These are phyloP conservation scores for Aquanectria penicillioides DNA, from an alignment of 2,329 filamentous ascomycete genomes.

Conservation along the genomic window DNA sequence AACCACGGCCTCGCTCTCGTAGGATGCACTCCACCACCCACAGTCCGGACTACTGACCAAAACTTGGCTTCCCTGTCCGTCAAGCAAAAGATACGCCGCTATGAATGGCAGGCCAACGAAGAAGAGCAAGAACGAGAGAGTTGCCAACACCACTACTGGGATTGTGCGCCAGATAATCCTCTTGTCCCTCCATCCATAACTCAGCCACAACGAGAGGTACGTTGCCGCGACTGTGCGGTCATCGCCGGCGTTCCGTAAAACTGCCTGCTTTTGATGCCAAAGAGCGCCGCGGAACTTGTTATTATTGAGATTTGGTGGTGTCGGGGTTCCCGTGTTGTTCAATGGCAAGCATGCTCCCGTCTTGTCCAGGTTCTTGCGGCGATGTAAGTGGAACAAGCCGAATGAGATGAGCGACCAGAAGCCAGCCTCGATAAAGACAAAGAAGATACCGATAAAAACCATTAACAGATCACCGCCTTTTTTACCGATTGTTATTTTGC, in stretches of 20 bases:
- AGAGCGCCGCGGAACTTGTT: neutral
- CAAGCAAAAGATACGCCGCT: conserved; percentile 4
- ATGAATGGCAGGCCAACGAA: conserved; percentile 3
- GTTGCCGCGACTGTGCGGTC: neutral
- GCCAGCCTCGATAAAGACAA: conserved; percentile 6
- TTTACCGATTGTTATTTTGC: neutral
- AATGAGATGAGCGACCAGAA: conserved; percentile 11
- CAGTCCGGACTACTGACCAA: neutral
- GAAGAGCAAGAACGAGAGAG: neutral
- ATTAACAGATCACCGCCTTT: neutral
- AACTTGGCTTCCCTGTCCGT: neutral
- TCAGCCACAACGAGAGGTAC: neutral
- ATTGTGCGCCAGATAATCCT: neutral
- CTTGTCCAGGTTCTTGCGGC: neutral
- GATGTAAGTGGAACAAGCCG: neutral
- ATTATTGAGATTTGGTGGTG: too few species aligned
- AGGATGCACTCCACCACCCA: conserved; percentile 3
- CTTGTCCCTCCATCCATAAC: neutral
- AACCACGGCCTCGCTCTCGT: neutral
- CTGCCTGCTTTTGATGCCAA: conserved; percentile 9
- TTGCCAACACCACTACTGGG: neutral
- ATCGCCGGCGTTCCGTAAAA: neutral
- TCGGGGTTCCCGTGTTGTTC: too few species aligned
- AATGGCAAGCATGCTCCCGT: neutral
- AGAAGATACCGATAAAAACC: conserved; percentile 6